Conservation (phyloP, 371 early-diverging fungal species). For the Circinella umbellata region DNA sequence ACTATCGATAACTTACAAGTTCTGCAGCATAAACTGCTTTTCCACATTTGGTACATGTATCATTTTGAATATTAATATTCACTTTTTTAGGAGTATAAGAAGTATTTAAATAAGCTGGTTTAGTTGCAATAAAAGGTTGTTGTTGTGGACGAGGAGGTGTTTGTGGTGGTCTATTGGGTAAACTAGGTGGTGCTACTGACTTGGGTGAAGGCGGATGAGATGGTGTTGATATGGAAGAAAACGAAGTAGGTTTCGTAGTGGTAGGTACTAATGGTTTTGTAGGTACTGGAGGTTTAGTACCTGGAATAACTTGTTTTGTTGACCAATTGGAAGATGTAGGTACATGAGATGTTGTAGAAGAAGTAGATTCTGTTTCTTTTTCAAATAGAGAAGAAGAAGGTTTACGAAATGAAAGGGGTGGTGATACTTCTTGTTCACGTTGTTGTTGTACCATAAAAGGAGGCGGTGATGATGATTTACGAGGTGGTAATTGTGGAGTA, state of each 20-base stretch:
- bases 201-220: not conserved
- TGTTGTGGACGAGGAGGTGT: constrained; percentile 7
- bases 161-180: constrained; percentile 1
- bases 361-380: not conserved
- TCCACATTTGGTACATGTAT: constrained; percentile 48
- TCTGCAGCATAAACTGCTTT: constrained; percentile 58
- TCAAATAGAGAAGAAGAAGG: too few species aligned
- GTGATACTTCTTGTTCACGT: constrained; percentile 13
- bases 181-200: not conserved
- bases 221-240: not conserved
- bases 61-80: constrained; percentile 38
- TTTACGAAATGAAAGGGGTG: not conserved
- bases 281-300: constrained; percentile 7
- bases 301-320: not conserved
- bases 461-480: not conserved
- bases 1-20: constrained; percentile 24
- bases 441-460: too few species aligned
- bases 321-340: constrained; percentile 24
- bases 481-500: constrained; percentile 18
- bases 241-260: not conserved
- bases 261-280: constrained; percentile 1
- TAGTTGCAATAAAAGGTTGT: constrained; percentile 2
- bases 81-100: constrained; percentile 50
- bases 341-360: not conserved
- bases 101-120: constrained; percentile 29